phyloP scores from a whole-genome alignment of 2,329 filamentous ascomycete species.

The Harringtonia lauricola region DNA sequence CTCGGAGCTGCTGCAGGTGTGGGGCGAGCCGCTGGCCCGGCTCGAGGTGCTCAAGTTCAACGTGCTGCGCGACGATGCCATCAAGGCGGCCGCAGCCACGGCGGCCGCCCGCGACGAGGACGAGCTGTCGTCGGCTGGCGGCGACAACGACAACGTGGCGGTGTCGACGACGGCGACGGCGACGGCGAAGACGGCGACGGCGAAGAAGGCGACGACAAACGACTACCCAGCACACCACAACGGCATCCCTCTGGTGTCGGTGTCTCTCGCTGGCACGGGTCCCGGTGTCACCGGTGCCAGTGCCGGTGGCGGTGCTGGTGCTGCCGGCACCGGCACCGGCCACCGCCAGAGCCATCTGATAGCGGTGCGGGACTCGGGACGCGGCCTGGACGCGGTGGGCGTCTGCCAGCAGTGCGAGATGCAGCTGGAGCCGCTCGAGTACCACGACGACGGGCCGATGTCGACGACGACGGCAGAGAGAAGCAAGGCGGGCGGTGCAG shows the following conservation, averaged over 20 bases:
- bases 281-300: not conserved
- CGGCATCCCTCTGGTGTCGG: no score
- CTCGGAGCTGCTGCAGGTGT: constrained; percentile 58
- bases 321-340: not conserved
- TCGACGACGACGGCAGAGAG: constrained; percentile 27
- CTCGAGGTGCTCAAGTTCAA: constrained; percentile 63
- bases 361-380: constrained; percentile 37
- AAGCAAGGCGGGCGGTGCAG: constrained; percentile 19
- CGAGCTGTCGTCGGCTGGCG: not conserved
- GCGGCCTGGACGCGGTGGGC: constrained; percentile 51
- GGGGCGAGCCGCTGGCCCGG: constrained; percentile 49
- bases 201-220: no score
- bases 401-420: constrained; percentile 52
- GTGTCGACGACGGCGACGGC: constrained; percentile 13
- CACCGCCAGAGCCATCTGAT: constrained; percentile 40
- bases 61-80: constrained; percentile 39
- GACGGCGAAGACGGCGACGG: constrained; percentile 17
- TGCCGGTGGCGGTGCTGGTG: constrained; percentile 21
- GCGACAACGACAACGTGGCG: not conserved
- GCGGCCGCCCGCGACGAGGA: constrained; percentile 14
- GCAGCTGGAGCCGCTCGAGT: constrained; percentile 47
- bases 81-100: constrained; percentile 9
- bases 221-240: no score
- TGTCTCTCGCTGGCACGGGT: no score
- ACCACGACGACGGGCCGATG: constrained; percentile 23